Base-by-base conservation (phyloP, 2,329 filamentous ascomycete species). In the Alternaria viburni region DNA sequence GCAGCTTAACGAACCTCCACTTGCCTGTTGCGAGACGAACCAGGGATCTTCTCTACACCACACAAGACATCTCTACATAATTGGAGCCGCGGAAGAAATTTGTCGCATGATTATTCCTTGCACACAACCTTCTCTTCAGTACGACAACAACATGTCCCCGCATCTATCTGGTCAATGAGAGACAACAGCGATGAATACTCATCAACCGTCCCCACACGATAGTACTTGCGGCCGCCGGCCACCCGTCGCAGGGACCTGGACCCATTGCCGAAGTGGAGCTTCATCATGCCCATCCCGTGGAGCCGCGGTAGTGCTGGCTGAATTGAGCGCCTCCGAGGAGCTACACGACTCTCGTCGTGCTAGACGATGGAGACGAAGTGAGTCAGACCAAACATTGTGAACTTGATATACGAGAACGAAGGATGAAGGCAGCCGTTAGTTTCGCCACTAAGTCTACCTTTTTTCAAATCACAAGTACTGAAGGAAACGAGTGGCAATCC, bases 221-320 rank as follows among this genome's bases (percentile, higher is more conserved):
- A 64, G 41, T 15, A 23, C 15, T 17, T 25, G 43, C 49, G 54
- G 61, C 61, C 47, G 32, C 47, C 47, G 25, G 47, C 58, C 58
- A 54, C 62, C 62, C 62, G 62, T 61, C 54, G 54, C 62, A 64
- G 62, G 62, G 62, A 57, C 62, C 54, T 57, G 19, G 54, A 49
- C 55, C 58, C 46, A 64, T 32, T 36, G 43, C 57, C 41, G 19
- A 60, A 63, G 57, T 65, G 62, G 62, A 50, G 36, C 62, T 57
- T 25, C 46, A 28, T 41, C 28, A 23, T 36, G 19, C 28, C 49
- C 49, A 36, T 19, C 45, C 36, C 49, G 62, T 58, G 44, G 49
- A 58, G 54, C 62, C 58, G 58, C 58, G 54, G 58, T 32, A 28
- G 47, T 51, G 44, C 21, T 50, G 36, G 41, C 45, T 41, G 5